These are phyloP conservation scores for Sungouiella blattae DNA, from an alignment of 805 yeast genomes.

Conservation along the genomic window DNA sequence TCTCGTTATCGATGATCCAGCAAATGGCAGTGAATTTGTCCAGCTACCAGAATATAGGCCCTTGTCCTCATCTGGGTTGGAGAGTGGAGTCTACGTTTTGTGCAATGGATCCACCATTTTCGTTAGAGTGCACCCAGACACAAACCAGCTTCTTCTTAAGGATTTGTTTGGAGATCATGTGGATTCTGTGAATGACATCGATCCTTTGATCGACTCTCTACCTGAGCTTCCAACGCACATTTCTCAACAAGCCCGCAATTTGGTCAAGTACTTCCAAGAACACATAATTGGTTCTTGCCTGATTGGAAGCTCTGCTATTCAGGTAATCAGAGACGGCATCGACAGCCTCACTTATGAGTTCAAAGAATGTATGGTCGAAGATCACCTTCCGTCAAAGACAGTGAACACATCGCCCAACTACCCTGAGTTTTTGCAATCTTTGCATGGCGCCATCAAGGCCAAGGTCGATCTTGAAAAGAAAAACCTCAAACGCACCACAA, in stretches of 20 bases:
- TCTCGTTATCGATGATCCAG: constrained; percentile 22
- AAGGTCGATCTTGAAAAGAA: constrained; percentile 47
- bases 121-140: constrained; percentile 68
- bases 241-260: constrained; percentile 61
- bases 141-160: constrained; percentile 60
- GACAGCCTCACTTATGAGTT: constrained; percentile 58
- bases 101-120: constrained; percentile 62
- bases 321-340: constrained; percentile 59
- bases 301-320: constrained; percentile 42
- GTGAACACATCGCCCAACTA: constrained; percentile 45
- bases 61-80: constrained; percentile 40
- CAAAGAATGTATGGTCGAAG: constrained; percentile 68
- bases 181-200: constrained; percentile 43
- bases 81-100: constrained; percentile 74
- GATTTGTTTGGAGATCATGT: constrained; percentile 69
- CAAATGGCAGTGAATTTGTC: constrained; percentile 43
- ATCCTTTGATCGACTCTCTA: constrained; percentile 51
- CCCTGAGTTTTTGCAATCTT: constrained; percentile 60
- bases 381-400: constrained; percentile 27
- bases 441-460: constrained; percentile 62
- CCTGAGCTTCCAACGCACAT: constrained; percentile 71
- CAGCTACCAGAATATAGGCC: constrained; percentile 48
- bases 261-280: constrained; percentile 52
- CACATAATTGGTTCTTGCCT: constrained; percentile 25
- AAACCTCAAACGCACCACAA: constrained; percentile 23